Conservation (phyloP, 257 asterid species). For the Cordia subcordata region DNA sequence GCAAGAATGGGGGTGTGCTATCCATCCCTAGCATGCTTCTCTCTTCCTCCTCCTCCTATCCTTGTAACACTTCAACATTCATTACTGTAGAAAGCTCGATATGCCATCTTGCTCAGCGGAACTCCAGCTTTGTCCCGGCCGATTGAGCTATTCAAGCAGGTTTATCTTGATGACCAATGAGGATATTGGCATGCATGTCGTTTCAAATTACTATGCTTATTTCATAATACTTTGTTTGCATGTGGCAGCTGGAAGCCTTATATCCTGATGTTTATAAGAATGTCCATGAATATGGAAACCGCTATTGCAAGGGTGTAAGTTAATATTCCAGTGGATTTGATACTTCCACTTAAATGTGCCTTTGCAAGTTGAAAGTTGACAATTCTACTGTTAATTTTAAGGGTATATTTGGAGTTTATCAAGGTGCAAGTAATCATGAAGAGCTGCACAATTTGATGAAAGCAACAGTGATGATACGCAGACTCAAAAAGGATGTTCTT, state of each 20-base stretch:
- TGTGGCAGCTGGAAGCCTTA: slow-evolving; percentile 82
- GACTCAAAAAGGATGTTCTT: slow-evolving; percentile 95
- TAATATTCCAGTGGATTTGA: slow-evolving; percentile 16
- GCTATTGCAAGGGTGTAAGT: slow-evolving; percentile 99
- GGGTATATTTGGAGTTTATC: slow-evolving; percentile 87
- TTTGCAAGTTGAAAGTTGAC: neutral
- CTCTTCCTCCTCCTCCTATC: slow-evolving; percentile 6
- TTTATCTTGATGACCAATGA: slow-evolving; percentile 10
- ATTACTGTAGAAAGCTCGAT: slow-evolving; percentile 67
- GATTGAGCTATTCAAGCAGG: slow-evolving; percentile 90
- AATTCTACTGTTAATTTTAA: slow-evolving; percentile 16
- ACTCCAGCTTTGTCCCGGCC: slow-evolving; percentile 98
- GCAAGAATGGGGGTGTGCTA: neutral
- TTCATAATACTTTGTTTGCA: neutral
- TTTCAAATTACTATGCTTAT: slow-evolving; percentile 1
- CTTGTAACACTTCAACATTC: slow-evolving; percentile 8
- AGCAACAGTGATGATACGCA: slow-evolving; percentile 87
- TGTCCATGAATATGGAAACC: slow-evolving; percentile 83
- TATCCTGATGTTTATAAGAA: slow-evolving; percentile 78
- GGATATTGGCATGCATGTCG: neutral
- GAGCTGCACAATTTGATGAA: slow-evolving; percentile 95
- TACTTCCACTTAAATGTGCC: neutral
- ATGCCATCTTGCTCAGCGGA: slow-evolving; percentile 82
- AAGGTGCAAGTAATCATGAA: slow-evolving; percentile 97
- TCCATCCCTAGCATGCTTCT: too few species aligned